A percentile compares a stretch with the other conserved stretches of the same genome.
Conservation (phyloP, 495 filamentous ascomycete genomes). For the Penicillium verhagenii region DNA sequence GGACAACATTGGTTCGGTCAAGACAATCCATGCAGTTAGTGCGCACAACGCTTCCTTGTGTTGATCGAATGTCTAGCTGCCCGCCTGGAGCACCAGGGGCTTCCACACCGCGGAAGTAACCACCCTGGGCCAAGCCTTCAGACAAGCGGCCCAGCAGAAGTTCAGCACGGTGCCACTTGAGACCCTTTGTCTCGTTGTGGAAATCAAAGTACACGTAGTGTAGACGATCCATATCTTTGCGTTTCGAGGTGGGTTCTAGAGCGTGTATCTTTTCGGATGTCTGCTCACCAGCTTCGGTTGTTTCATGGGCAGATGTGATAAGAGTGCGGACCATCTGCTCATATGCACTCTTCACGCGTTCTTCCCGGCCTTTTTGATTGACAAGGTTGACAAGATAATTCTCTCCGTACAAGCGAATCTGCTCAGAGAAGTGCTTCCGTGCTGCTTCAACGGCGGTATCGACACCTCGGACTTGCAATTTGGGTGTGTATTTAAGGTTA, state of each 20-base stretch:
- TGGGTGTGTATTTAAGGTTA: slow-evolving; percentile 82
- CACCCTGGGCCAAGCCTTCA: slow-evolving; percentile 67
- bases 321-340: slow-evolving; percentile 80
- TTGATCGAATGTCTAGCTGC: slow-evolving; percentile 71
- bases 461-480: slow-evolving; percentile 79
- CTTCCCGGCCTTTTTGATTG: slow-evolving; percentile 89
- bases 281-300: slow-evolving; percentile 50
- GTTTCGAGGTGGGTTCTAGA: slow-evolving; percentile 61
- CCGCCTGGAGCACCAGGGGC: slow-evolving; percentile 69
- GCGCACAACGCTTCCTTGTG: slow-evolving; percentile 82
- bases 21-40: slow-evolving; percentile 99
- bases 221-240: slow-evolving; percentile 70
- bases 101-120: slow-evolving; percentile 91
- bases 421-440: slow-evolving; percentile 83
- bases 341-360: slow-evolving; percentile 83
- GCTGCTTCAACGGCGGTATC: slow-evolving; percentile 81
- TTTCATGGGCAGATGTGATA: slow-evolving; percentile 65
- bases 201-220: slow-evolving; percentile 99
- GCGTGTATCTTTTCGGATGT: slow-evolving; percentile 78
- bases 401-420: slow-evolving; percentile 89
- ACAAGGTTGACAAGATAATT: slow-evolving; percentile 96
- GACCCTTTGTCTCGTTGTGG: slow-evolving; percentile 92
- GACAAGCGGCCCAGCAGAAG: slow-evolving; percentile 77
- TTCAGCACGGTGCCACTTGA: slow-evolving; percentile 90
- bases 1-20: slow-evolving; percentile 95